Conservation (phyloP, 1,284 basidiomycete species). For the Tylopilus orsonianus region DNA sequence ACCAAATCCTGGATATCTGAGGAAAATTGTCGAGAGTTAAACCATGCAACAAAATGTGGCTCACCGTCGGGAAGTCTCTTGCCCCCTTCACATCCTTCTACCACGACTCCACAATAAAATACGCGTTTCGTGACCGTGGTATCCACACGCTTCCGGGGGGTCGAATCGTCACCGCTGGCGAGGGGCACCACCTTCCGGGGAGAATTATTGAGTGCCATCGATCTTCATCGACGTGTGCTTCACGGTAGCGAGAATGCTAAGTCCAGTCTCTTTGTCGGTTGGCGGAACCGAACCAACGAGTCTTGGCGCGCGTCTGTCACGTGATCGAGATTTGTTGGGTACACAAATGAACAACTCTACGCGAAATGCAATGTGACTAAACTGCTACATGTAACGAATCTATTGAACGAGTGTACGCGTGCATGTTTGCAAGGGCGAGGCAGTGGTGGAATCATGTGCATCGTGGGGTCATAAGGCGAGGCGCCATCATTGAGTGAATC, state of each 20-base stretch:
- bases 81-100: slow-evolving; percentile 72
- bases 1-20: slow-evolving; percentile 79
- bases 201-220: slow-evolving; percentile 50
- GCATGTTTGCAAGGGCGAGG: slow-evolving; percentile 9
- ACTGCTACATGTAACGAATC: slow-evolving; percentile 9
- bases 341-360: slow-evolving; percentile 4
- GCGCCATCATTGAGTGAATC: slow-evolving; percentile 22
- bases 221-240: slow-evolving; percentile 23
- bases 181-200: slow-evolving; percentile 73
- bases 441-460: too few relatives aligned
- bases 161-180: slow-evolving; percentile 58
- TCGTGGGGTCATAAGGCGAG: neutral
- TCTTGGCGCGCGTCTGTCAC: slow-evolving; percentile 25
- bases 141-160: slow-evolving; percentile 39
- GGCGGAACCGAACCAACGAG: slow-evolving; percentile 4
- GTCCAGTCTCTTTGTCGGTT: slow-evolving; percentile 2
- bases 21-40: slow-evolving; percentile 2
- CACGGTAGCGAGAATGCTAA: too few relatives aligned
- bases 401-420: slow-evolving; percentile 21
- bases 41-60: slow-evolving; percentile 16
- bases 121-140: slow-evolving; percentile 63
- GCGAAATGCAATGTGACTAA: slow-evolving; percentile 22
- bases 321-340: slow-evolving; percentile 24
- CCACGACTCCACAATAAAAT: slow-evolving; percentile 80
- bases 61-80: slow-evolving; percentile 67